Evolutionary conservation across 2,329 filamentous ascomycete genomes (phyloP), one percentile per base, ranked within the genome.

Genomic region (Apiospora marii): DNA sequence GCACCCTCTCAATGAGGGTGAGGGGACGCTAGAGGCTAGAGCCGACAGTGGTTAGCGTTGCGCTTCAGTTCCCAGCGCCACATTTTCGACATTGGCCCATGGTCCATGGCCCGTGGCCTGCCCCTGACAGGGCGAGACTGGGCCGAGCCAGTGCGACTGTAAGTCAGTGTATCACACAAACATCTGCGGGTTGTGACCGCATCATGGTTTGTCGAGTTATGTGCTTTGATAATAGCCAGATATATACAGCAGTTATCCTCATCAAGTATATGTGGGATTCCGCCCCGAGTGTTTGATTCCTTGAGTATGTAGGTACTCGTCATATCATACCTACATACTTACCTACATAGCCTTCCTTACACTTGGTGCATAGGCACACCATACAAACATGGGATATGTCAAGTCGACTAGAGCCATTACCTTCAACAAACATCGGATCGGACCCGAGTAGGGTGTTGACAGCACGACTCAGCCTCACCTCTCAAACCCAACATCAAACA

Each of bases 11-110:
- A 61, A 19, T n/a, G 19, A n/a, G 19, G 12, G 34, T 41, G 22
- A n/a, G 58, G 34, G 58, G 19, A 5, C 58, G 34, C 34, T 41
- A 64, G 58, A 61, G 30, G 53, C 53, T 61, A 37, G 22, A 61
- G 30, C 30, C 58, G 58, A 64, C 34, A 64, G 58, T 64, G 58
- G 58, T 64, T 64, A 64, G 58, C 58, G 58, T n/a, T 64, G 34
- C 58, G 58, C 58, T 64, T 41, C 58, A 64, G 58, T 64, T 64
- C 30, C 34, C 30, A 64, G 30, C 58, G 58, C 58, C 58, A 64
- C 34, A 30, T 30, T 34, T 64, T 41, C 41, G 14, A 37, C 58
- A 34, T 30, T 61, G 53, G 53, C 53, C 30, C 53, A 19, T 34
- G 53, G 53, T 30, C 30, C 53, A 61, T 37, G 53, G 30, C 53